A percentile compares a stretch with the other conserved stretches of the same genome.
Conservation (phyloP, 2,329 filamentous ascomycete species). For the Aspergillus floridensis region DNA sequence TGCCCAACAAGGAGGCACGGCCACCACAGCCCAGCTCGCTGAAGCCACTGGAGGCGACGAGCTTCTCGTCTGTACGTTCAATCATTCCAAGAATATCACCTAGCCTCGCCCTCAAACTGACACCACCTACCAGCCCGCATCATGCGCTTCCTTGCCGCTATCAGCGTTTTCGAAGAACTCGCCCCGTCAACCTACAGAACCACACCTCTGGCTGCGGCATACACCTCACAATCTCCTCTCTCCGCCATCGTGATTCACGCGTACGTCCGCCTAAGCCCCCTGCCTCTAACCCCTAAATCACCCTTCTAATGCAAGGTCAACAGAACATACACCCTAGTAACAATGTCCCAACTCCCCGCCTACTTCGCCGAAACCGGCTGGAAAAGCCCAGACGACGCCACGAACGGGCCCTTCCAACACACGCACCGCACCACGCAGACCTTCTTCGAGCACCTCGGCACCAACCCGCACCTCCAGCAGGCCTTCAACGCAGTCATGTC, state of each 20-base stretch:
- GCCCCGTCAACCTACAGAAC: not conserved
- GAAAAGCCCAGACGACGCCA: slow-evolving; percentile 25
- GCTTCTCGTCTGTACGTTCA: not conserved
- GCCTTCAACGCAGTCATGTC: slow-evolving; percentile 31
- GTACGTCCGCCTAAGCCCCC: not conserved
- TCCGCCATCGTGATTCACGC: not conserved
- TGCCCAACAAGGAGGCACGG: not conserved
- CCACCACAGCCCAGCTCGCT: not conserved
- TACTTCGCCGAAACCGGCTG: slow-evolving; percentile 19
- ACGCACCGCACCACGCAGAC: slow-evolving; percentile 20
- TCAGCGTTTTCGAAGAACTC: not conserved
- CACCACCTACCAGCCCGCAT: not conserved
- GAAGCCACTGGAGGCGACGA: not conserved
- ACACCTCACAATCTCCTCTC: not conserved
- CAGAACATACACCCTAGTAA: slow-evolving; percentile 8
- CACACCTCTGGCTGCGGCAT: not conserved
- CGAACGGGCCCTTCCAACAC: slow-evolving; percentile 29
- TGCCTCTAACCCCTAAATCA: not conserved
- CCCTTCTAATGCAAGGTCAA: no score
- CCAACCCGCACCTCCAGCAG: slow-evolving; percentile 16
- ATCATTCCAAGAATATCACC: not conserved
- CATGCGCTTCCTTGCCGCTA: not conserved
- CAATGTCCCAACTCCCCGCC: slow-evolving; percentile 2
- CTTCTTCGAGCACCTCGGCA: slow-evolving; percentile 27
- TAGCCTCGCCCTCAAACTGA: not conserved